Evolutionary conservation across 176 grass and related monocot species (phyloP).

Genomic region (Hordeum vulgare): DNA sequence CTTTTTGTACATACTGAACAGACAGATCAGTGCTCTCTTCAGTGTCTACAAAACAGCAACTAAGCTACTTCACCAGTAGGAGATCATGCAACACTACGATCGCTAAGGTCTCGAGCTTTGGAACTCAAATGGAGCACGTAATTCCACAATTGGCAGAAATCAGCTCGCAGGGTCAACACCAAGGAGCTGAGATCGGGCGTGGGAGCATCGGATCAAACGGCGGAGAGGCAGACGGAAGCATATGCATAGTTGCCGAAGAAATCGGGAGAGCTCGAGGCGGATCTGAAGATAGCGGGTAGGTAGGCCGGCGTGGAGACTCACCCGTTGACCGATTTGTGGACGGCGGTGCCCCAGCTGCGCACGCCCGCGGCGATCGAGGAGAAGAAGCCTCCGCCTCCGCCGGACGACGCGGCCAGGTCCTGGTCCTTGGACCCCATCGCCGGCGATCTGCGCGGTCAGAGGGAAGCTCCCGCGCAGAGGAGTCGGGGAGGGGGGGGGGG

Average conservation of each 20-base stretch:
- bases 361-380: slow-evolving; percentile 43
- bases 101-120: slow-evolving; percentile 16
- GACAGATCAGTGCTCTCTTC: neutral
- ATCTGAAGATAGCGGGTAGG: slow-evolving; percentile 11
- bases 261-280: slow-evolving; percentile 10
- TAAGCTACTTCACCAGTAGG: neutral
- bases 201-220: slow-evolving; percentile 27
- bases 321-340: slow-evolving; percentile 97
- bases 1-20: neutral
- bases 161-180: neutral
- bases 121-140: neutral
- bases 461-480: neutral
- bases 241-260: neutral
- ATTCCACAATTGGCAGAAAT: neutral
- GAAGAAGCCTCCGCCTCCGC: slow-evolving; percentile 50
- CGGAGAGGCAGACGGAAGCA: slow-evolving; percentile 1
- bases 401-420: slow-evolving; percentile 21
- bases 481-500: neutral
- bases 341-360: slow-evolving; percentile 54
- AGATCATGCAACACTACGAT: neutral
- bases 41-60: neutral
- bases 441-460: slow-evolving; percentile 21
- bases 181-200: slow-evolving; percentile 13
- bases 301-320: slow-evolving; percentile 17
- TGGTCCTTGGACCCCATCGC: slow-evolving; percentile 85